Evolutionary conservation across 2,329 filamentous ascomycete species (phyloP).

Genomic region (Colletotrichum magnum): DNA sequence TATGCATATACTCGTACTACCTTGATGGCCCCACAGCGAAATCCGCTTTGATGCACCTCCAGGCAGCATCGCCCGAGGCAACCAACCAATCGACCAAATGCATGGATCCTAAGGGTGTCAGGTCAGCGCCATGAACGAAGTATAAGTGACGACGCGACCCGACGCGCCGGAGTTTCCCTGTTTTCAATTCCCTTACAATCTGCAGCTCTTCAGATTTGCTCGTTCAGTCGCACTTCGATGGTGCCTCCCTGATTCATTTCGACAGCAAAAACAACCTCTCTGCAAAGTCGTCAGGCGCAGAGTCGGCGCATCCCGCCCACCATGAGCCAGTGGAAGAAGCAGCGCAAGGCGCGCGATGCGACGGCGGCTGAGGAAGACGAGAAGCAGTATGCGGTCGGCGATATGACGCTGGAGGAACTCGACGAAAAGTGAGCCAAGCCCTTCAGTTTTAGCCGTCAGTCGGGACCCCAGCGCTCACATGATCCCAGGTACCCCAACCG

Average conservation of each 20-base stretch:
- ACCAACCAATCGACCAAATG: slow-evolving; percentile 7
- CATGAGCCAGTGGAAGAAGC: slow-evolving; percentile 51
- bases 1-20: too few species aligned
- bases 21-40: neutral
- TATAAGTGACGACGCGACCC: slow-evolving; percentile 26
- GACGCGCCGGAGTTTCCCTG: neutral
- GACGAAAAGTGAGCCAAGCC: slow-evolving; percentile 56
- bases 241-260: neutral
- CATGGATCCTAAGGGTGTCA: neutral
- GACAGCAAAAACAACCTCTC: neutral
- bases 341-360: slow-evolving; percentile 50
- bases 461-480: slow-evolving; percentile 31
- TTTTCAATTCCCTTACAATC: neutral
- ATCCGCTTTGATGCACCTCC: slow-evolving; percentile 6
- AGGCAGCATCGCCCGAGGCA: slow-evolving; percentile 40
- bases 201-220: neutral
- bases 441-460: neutral
- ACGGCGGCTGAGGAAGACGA: slow-evolving; percentile 65
- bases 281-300: neutral
- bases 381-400: slow-evolving; percentile 62
- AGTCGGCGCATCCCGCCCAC: neutral
- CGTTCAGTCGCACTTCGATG: neutral
- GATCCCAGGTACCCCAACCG: slow-evolving; percentile 83
- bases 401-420: slow-evolving; percentile 58
- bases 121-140: slow-evolving; percentile 4